These are phyloP conservation scores for Epicoccum sorghinum DNA, from an alignment of 2,329 filamentous ascomycete species.

Conservation along the genomic window DNA sequence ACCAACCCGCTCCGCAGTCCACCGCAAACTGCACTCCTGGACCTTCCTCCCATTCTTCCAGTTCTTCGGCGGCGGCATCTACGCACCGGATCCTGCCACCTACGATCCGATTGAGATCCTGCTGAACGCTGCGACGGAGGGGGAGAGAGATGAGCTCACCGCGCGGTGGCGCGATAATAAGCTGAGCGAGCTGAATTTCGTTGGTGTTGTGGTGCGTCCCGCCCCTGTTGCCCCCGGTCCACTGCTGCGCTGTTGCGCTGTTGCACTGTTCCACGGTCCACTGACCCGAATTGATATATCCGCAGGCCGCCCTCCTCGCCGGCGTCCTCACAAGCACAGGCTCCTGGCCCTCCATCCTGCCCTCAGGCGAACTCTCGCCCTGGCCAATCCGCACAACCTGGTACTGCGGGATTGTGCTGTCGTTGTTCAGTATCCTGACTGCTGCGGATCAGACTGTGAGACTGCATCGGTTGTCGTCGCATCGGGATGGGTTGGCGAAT, in stretches of 20 bases:
- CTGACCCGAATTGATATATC: too few relatives aligned
- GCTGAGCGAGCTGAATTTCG: constrained; percentile 50
- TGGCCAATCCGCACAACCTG: constrained; percentile 51
- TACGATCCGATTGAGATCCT: constrained; percentile 47
- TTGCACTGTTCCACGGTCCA: too few relatives aligned
- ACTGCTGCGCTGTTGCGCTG: too few relatives aligned
- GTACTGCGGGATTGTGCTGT: constrained; percentile 55
- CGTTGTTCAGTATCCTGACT: constrained; percentile 57
- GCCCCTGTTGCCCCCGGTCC: not conserved
- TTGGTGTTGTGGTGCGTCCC: constrained; percentile 43
- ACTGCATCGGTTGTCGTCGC: constrained; percentile 50
- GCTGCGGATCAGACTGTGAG: constrained; percentile 52
- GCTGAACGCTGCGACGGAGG: constrained; percentile 39
- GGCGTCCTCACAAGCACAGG: constrained; percentile 52
- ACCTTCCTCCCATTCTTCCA: constrained; percentile 19
- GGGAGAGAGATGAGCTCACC: constrained; percentile 45
- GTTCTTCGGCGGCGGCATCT: constrained; percentile 44
- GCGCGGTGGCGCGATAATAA: constrained; percentile 48
- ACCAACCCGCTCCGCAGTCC: not conserved
- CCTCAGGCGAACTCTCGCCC: constrained; percentile 44
- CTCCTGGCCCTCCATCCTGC: constrained; percentile 51
- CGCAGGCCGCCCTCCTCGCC: constrained; percentile 25
- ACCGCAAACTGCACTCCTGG: not conserved
- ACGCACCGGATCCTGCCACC: constrained; percentile 41
- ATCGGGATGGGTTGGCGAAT: constrained; percentile 45